Conservation (phyloP, 192 early-diverging fungal species). For the Coemansia sp. region DNA sequence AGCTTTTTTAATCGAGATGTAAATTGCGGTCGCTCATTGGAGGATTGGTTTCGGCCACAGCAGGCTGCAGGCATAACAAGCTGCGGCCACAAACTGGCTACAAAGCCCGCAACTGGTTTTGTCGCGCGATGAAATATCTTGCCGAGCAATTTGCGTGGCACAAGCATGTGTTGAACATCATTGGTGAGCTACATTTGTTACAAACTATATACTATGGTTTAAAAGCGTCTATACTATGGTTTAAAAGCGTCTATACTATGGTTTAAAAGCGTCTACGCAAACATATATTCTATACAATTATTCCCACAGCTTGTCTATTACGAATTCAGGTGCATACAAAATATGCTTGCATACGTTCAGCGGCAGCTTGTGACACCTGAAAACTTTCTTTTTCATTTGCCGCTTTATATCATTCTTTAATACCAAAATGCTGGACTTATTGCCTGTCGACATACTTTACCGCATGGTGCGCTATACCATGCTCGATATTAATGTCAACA, state of each 20-base stretch:
- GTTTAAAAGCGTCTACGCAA: no score
- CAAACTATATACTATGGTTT: no score
- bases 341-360: no score
- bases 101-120: neutral
- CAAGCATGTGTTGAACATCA: neutral
- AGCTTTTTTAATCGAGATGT: neutral
- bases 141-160: neutral
- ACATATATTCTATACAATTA: no score
- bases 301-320: no score
- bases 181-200: no score
- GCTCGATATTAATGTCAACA: neutral
- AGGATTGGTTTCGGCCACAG: neutral
- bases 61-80: neutral
- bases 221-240: no score
- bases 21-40: neutral
- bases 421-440: neutral
- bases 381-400: neutral
- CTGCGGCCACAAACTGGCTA: neutral
- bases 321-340: no score
- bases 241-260: no score
- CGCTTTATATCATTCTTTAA: neutral
- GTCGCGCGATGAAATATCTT: neutral
- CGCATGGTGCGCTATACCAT: neutral
- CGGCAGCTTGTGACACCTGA: no score
- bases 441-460: conserved; percentile 1